phyloP scores from a whole-genome alignment of 306 rosid species.

The Betula pendula region DNA sequence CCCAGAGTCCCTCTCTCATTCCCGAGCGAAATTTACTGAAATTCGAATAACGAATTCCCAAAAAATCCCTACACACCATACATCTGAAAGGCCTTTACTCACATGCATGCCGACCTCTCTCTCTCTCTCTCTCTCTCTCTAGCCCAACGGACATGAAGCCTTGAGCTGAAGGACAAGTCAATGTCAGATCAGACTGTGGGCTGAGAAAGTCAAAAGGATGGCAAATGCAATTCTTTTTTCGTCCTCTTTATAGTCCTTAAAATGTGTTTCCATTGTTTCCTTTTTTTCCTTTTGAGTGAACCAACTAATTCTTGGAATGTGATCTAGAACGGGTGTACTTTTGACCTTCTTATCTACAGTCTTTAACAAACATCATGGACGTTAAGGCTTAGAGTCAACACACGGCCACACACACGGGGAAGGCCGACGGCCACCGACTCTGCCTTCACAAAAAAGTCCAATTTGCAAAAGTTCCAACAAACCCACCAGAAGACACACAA shows the following conservation, averaged over 20 bases:
- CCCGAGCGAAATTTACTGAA: too few relatives aligned
- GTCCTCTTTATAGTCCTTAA: neutral
- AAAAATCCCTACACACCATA: too few relatives aligned
- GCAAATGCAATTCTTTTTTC: neutral
- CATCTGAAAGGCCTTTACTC: too few relatives aligned
- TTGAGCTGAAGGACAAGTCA: too few relatives aligned
- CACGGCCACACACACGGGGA: too few relatives aligned
- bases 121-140: too few relatives aligned
- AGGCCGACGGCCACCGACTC: conserved; percentile 1
- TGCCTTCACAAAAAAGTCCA: neutral
- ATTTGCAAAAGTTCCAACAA: neutral
- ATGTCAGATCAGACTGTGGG: neutral
- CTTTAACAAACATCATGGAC: neutral
- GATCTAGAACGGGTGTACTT: neutral
- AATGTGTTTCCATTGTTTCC: neutral
- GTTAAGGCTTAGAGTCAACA: neutral
- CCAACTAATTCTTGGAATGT: neutral
- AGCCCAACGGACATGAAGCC: too few relatives aligned
- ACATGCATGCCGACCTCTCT: too few relatives aligned
- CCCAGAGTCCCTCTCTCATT: too few relatives aligned
- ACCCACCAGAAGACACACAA: neutral
- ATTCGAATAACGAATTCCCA: too few relatives aligned
- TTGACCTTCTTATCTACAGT: conserved; percentile 8
- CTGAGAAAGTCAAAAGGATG: neutral
- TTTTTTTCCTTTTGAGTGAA: neutral